A percentile compares a stretch with the other conserved stretches of the same genome.
phyloP scores from a whole-genome alignment of 129 eudicot species.

The Solidago caesia region DNA sequence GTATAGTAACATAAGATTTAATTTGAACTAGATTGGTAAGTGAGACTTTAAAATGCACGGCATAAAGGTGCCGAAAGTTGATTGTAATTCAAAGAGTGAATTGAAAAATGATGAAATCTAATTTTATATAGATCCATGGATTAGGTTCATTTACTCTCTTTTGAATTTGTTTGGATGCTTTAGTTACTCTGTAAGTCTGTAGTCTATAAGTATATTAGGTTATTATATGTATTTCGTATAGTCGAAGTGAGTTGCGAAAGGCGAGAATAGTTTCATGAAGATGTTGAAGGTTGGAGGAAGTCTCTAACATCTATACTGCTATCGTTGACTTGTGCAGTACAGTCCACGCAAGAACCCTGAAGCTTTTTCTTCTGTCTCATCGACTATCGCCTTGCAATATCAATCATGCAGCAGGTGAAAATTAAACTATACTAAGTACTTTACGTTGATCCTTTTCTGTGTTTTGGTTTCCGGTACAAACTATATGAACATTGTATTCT shows the following conservation, averaged over 20 bases:
- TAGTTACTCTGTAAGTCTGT: background rate
- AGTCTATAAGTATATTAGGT: background rate
- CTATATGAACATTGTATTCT: background rate
- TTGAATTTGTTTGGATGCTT: background rate
- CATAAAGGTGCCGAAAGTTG: background rate
- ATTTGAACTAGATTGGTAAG: too few relatives aligned
- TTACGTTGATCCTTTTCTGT: background rate
- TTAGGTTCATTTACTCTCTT: background rate
- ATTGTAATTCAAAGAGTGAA: slow-evolving; percentile 8
- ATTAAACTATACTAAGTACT: background rate
- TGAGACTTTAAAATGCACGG: background rate
- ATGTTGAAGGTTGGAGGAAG: background rate
- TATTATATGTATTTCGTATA: background rate
- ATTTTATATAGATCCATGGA: background rate
- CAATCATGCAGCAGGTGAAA: slow-evolving; percentile 51
- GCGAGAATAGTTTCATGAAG: background rate
- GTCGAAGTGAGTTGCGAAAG: background rate
- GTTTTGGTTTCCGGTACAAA: background rate
- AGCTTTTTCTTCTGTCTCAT: slow-evolving; percentile 11
- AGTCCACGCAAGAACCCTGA: slow-evolving; percentile 5
- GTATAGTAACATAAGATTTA: background rate
- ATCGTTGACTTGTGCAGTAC: slow-evolving; percentile 17
- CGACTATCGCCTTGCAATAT: slow-evolving; percentile 23
- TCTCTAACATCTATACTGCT: slow-evolving; percentile 15
- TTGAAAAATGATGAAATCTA: slow-evolving; percentile 6